Conservation (phyloP, 768 basidiomycete species). For the Mrakia frigida region DNA sequence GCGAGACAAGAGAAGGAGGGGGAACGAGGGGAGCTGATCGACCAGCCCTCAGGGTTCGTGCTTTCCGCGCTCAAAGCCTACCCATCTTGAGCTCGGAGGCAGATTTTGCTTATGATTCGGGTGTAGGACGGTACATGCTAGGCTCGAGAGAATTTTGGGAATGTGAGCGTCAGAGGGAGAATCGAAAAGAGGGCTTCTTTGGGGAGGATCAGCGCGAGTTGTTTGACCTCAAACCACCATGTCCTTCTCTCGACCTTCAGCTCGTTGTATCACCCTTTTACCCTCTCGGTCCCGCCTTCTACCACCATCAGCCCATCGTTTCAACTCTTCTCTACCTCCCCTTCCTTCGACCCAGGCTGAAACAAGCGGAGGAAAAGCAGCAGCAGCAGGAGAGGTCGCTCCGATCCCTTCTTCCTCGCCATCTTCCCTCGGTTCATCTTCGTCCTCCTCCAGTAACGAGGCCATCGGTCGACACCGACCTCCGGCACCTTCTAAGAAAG, state of each 20-base stretch:
- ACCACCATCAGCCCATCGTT: no score
- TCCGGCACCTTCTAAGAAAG: no score
- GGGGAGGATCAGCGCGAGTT: neutral
- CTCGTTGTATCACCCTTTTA: neutral
- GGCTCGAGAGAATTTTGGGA: no score
- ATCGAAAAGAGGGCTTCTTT: neutral
- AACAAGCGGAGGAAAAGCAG: neutral
- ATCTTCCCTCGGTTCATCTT: neutral
- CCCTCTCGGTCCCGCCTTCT: neutral
- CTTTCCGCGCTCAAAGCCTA: no score
- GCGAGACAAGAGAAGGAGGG: no score
- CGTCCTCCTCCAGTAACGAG: no score
- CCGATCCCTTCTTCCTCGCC: neutral
- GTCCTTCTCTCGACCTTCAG: conserved; percentile 6
- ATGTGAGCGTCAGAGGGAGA: neutral
- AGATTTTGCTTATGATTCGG: no score
- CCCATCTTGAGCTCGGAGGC: no score
- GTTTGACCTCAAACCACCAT: neutral
- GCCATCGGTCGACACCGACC: no score
- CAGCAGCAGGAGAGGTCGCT: neutral
- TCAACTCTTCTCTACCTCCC: neutral
- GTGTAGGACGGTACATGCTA: no score
- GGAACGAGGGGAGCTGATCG: no score
- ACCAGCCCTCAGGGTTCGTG: no score
- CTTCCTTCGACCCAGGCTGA: neutral